Base-by-base conservation (phyloP, 2,329 filamentous ascomycete genomes). In the Nothophaeocryptopus gaeumannii region DNA sequence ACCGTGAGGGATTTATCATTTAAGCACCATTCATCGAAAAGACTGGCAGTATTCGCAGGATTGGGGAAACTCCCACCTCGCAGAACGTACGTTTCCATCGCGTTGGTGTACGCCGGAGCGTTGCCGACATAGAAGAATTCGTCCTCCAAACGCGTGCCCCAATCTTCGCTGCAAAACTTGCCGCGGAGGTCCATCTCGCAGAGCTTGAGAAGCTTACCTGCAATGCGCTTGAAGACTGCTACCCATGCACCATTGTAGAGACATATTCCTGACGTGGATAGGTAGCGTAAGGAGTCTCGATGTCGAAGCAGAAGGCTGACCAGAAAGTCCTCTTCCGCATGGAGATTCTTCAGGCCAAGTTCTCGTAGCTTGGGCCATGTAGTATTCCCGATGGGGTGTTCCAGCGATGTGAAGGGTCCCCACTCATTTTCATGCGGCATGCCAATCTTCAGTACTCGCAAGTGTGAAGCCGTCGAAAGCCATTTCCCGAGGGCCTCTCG, bases 301-400 rank as follows among this genome's bases (percentile, higher is more conserved):
- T 47, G 49, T 13, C 49, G 44, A 13, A 47, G 43, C 5, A 51
- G 32, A 9, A 51, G 42, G 12, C 45, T 20, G 5, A 46, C 37
- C 8, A 46, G 41, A 14, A 45, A 38, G 15, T 45, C 47, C 33
- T 51, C 42, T 4, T 37, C 32, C 13, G 26, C 30, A 2, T 36
- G 8, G 33, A 46, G 45, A n/a, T 15, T 32, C 26, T 31, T 39
- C 35, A 46, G 13, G 12, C 41, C 47, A 11, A 51, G 37, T 15
- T 45, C 47, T 29, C 47, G 41, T 10, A 51, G 30, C 14, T 46
- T 51, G 20, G 38, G 47, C 47, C 47, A 51, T 4, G 42, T 36
- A 14, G 20, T 31, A 11, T 8, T 16, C 1, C 40, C 40, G 5
- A 51, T n/a, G 3, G 16, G 13, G 13, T 51, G 15, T 20, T 39